phyloP scores from a whole-genome alignment of 768 basidiomycete genomes.

The Psilocybe cubensis region DNA sequence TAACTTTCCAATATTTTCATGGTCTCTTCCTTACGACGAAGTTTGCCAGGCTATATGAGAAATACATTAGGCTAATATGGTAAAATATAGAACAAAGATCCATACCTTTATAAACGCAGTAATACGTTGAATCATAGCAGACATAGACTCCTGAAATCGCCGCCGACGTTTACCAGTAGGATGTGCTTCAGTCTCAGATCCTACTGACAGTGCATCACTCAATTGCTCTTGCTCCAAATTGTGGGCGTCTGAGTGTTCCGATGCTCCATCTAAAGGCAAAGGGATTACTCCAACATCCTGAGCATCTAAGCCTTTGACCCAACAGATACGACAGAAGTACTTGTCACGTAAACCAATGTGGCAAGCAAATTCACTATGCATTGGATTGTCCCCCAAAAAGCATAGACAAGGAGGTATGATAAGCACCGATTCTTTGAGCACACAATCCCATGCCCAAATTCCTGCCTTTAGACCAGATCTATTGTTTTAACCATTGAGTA shows the following conservation, averaged over 20 bases:
- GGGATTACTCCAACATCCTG: neutral
- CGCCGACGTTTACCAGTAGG: neutral
- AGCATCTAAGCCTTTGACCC: constrained; percentile 29
- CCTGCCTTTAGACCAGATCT: constrained; percentile 26
- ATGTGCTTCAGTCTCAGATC: neutral
- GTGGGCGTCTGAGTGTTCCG: neutral
- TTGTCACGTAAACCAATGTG: constrained; percentile 44
- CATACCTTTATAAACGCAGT: constrained; percentile 26
- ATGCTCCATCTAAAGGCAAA: neutral
- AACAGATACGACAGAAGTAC: constrained; percentile 44
- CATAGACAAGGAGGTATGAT: too few relatives aligned
- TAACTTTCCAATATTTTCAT: constrained; percentile 14
- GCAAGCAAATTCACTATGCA: constrained; percentile 43
- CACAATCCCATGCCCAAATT: constrained; percentile 40
- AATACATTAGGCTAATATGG: neutral
- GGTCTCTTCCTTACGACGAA: constrained; percentile 20
- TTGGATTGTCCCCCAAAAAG: too few relatives aligned
- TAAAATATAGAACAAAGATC: neutral
- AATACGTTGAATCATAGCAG: constrained; percentile 22
- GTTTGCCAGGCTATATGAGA: constrained; percentile 16
- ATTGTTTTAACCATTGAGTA: neutral
- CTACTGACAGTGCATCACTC: neutral
- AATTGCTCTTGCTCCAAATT: neutral
- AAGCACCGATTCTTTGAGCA: constrained; percentile 26
- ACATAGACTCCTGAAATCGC: neutral